Evolutionary conservation across 2,329 filamentous ascomycete genomes (phyloP), one percentile per base, ranked within the genome.

Genomic region (Microsporum ferrugineum): DNA sequence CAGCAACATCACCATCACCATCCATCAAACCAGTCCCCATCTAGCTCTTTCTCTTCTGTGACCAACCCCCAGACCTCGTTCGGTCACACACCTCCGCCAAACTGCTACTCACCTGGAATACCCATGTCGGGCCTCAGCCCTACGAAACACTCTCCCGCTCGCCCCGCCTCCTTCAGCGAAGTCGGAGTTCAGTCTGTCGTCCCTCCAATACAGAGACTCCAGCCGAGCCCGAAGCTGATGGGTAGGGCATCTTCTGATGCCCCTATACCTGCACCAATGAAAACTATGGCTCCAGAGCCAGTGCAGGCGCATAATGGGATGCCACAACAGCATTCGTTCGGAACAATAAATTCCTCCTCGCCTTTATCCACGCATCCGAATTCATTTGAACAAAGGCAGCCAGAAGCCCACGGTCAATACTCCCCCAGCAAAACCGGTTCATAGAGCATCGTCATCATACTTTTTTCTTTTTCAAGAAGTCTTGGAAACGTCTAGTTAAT

Each of bases 121-220:
- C 67, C 72, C 5, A 66, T 76, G 55, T 78, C 77, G 0, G 77
- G 77, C 1, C 72, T 78, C 31, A 78, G 76, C 34, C 77, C 77
- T 10, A 77, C 71, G 12, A 79, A 79, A 63, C 74, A 78, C 56
- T 76, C 75, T 8, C 75, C 76, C 33, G 63, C 65, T 0, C 63
- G 62, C 38, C 58, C 65, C 8, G 70, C 62, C 10, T 61, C 63
- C 12, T 62, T 60, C 51, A 56, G 36, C 29, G 58, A 49, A 31
- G 23, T 63, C 10, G 58, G 58, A 2, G 58, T 51, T 34, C 70
- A 73, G 1, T 68, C 74, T 0, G 68, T 77, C 7, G 65, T 77
- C 23, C 75, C 74, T 31, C 74, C 74, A 1, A 72, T 77, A 4
- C 74, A 73, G 62, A 70, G 67, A 65, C 65, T 77, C 6, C 72